Percentiles rank a stretch among this genome's conserved stretches.
phyloP scores from a whole-genome alignment of 768 basidiomycete species.

The Multifurca ochricompacta region DNA sequence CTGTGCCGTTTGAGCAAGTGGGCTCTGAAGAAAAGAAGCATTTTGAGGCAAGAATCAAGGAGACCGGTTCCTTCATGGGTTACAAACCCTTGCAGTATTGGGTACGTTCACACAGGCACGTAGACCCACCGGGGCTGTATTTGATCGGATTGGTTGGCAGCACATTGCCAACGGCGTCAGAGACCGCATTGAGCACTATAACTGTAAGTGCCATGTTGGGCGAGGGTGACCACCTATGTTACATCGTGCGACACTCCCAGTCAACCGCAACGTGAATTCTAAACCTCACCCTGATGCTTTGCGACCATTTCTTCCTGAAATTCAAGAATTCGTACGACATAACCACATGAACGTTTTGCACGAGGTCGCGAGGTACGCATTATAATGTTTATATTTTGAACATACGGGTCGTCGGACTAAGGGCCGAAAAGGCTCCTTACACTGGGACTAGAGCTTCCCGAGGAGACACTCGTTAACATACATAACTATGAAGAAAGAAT shows the following conservation, averaged over 20 bases:
- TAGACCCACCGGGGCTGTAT: neutral
- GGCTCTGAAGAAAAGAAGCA: slow-evolving; percentile 35
- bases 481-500: slow-evolving; percentile 26
- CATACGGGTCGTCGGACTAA: neutral
- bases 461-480: slow-evolving; percentile 28
- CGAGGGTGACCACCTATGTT: neutral
- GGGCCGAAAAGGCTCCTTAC: slow-evolving; percentile 26
- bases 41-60: slow-evolving; percentile 34
- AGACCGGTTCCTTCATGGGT: slow-evolving; percentile 42
- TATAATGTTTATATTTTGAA: slow-evolving; percentile 23
- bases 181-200: slow-evolving; percentile 42
- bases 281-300: slow-evolving; percentile 26
- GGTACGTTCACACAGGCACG: slow-evolving; percentile 28
- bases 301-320: slow-evolving; percentile 27
- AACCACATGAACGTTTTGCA: slow-evolving; percentile 28
- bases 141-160: slow-evolving; percentile 27
- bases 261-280: slow-evolving; percentile 25
- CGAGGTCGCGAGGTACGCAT: slow-evolving; percentile 23
- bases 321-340: slow-evolving; percentile 25
- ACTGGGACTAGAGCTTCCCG: slow-evolving; percentile 29
- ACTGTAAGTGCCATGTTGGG: slow-evolving; percentile 26
- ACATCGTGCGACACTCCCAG: slow-evolving; percentile 11
- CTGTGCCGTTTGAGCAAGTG: slow-evolving; percentile 37
- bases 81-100: slow-evolving; percentile 47
- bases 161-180: slow-evolving; percentile 35